These are phyloP conservation scores for Viola pubescens DNA, from an alignment of 441 rosid genomes.

Conservation along the genomic window DNA sequence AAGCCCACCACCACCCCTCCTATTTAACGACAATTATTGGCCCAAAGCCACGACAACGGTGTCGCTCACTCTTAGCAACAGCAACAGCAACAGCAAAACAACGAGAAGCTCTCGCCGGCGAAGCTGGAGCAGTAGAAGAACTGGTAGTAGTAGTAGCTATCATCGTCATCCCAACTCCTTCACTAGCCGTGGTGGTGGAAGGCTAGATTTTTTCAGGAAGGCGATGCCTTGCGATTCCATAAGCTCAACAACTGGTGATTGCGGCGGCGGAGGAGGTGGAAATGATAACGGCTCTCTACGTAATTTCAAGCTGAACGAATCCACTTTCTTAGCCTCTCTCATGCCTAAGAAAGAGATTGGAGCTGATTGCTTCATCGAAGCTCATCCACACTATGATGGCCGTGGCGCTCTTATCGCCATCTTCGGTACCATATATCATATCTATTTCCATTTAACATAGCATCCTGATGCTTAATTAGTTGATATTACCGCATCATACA, in stretches of 20 bases:
- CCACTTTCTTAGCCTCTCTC: slow-evolving; percentile 85
- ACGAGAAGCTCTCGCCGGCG: too few species aligned
- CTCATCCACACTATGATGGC: slow-evolving; percentile 75
- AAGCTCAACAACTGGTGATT: slow-evolving; percentile 23
- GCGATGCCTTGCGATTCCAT: slow-evolving; percentile 63
- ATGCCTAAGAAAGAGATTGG: slow-evolving; percentile 87
- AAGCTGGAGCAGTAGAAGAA: too few species aligned
- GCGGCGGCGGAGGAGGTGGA: slow-evolving; percentile 27
- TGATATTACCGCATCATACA: slow-evolving; percentile 9
- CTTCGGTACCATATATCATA: slow-evolving; percentile 45
- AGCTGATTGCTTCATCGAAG: slow-evolving; percentile 83
- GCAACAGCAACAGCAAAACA: too few species aligned
- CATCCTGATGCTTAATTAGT: not conserved
- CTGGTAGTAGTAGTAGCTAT: too few species aligned
- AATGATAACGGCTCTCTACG: slow-evolving; percentile 50
- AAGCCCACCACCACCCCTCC: too few species aligned
- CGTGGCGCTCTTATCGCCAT: slow-evolving; percentile 87
- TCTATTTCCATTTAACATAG: not conserved
- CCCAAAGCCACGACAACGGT: too few species aligned
- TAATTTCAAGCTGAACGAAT: slow-evolving; percentile 64
- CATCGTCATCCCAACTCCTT: too few species aligned
- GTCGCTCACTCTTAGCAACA: too few species aligned
- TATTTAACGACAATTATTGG: too few species aligned
- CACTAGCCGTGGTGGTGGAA: slow-evolving; percentile 3
- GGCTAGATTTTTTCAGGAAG: not conserved